Conservation (phyloP, 257 asterid species). For the Rauvolfia tetraphylla region DNA sequence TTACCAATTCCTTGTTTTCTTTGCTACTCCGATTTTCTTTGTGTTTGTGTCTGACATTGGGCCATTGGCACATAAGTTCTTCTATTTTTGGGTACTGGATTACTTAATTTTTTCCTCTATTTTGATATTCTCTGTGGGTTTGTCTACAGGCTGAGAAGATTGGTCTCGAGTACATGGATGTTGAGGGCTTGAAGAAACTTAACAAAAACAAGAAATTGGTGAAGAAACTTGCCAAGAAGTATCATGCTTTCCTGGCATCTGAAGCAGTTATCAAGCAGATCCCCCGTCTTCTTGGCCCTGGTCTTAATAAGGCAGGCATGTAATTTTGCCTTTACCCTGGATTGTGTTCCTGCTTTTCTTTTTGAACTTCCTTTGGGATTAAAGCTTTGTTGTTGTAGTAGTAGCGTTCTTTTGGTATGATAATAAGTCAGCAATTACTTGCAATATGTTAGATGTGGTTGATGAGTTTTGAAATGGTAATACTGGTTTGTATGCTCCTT, state of each 20-base stretch:
- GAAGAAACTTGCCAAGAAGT: slow-evolving; percentile 38
- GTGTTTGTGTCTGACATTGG: no score
- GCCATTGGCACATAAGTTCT: no score
- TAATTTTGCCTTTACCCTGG: neutral
- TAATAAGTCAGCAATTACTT: neutral
- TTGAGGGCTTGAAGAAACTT: slow-evolving; percentile 32
- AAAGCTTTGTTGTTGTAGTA: no score
- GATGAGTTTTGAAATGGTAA: neutral
- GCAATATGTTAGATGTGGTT: neutral
- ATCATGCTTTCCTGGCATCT: slow-evolving; percentile 38
- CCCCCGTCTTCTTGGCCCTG: slow-evolving; percentile 40
- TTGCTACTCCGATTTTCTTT: no score
- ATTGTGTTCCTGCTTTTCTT: neutral
- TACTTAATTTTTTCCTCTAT: neutral
- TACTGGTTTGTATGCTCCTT: no score
- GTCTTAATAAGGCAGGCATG: slow-evolving; percentile 42
- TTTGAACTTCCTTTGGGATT: neutral
- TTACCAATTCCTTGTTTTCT: neutral
- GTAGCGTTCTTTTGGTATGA: neutral
- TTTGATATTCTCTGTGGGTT: neutral
- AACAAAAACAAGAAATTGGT: slow-evolving; percentile 37
- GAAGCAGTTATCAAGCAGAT: slow-evolving; percentile 41
- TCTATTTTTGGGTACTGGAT: neutral
- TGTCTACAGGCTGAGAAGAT: slow-evolving; percentile 28
- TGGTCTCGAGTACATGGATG: slow-evolving; percentile 35